Percentiles rank a stretch among this genome's conserved stretches.
These are phyloP conservation scores for Eimeria brunetti DNA, from an alignment of 169 alveolate genomes.

Conservation along the genomic window DNA sequence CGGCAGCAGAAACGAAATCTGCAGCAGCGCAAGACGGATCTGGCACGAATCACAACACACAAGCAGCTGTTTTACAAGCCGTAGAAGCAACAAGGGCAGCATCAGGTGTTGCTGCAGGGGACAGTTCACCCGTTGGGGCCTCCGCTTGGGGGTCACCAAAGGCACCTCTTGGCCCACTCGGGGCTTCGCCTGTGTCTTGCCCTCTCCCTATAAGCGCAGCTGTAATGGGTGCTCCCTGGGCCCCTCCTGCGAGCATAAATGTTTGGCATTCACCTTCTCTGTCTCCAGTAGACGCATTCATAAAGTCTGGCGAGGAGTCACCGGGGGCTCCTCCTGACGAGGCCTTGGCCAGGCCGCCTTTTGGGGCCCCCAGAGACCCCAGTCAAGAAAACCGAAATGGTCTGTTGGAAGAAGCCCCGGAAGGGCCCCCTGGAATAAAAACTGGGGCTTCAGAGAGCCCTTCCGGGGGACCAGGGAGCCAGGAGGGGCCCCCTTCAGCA, in stretches of 20 bases:
- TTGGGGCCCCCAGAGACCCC: not conserved
- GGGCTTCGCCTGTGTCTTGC: slow-evolving; percentile 32
- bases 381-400: not conserved
- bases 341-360: slow-evolving; percentile 41
- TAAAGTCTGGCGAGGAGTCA: slow-evolving; percentile 29
- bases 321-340: slow-evolving; percentile 46
- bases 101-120: not conserved
- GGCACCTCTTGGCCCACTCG: slow-evolving; percentile 5
- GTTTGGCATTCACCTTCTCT: slow-evolving; percentile 37
- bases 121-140: not conserved
- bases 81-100: not conserved
- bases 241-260: not conserved
- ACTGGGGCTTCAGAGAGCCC: too few species aligned
- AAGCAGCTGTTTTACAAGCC: not conserved
- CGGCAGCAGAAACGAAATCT: not conserved
- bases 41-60: not conserved
- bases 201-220: slow-evolving; percentile 67
- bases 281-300: slow-evolving; percentile 9
- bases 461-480: too few species aligned
- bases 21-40: not conserved
- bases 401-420: not conserved
- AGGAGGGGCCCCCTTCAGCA: too few species aligned
- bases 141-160: not conserved
- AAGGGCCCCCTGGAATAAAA: slow-evolving; percentile 5
- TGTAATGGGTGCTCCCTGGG: slow-evolving; percentile 7